phyloP scores from a whole-genome alignment of 2,329 filamentous ascomycete genomes.

The Xylariaceae sp. region DNA sequence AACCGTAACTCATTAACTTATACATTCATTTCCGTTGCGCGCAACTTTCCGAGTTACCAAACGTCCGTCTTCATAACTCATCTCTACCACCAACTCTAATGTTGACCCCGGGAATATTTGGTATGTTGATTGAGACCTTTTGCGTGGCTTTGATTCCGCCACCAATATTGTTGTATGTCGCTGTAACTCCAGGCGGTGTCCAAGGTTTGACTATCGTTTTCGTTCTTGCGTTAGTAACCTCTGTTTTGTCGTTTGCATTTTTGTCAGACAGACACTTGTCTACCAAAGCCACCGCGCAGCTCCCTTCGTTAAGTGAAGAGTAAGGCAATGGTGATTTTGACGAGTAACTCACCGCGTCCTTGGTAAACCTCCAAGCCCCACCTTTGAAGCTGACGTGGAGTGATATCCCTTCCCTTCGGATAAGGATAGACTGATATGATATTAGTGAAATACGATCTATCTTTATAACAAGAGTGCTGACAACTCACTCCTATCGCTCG shows the following conservation, averaged over 20 bases:
- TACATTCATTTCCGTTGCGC: too few species aligned
- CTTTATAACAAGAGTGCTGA: not conserved
- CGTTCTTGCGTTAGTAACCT: too few species aligned
- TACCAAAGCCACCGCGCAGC: too few species aligned
- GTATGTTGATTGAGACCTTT: not conserved
- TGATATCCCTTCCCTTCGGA: slow-evolving; percentile 31
- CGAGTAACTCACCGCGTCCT: slow-evolving; percentile 23
- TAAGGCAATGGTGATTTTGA: too few species aligned
- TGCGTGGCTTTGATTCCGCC: not conserved
- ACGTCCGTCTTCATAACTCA: not conserved
- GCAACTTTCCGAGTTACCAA: not conserved
- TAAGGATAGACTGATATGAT: slow-evolving; percentile 31
- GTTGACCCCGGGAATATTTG: not conserved
- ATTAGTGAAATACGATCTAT: not conserved
- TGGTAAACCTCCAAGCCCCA: slow-evolving; percentile 40
- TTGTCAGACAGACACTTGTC: too few species aligned
- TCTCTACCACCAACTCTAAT: not conserved
- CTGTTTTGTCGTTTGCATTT: too few species aligned
- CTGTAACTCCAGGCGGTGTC: slow-evolving; percentile 25
- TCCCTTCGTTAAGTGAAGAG: too few species aligned
- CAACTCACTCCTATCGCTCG: slow-evolving; percentile 25
- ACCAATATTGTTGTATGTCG: not conserved
- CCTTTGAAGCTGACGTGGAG: slow-evolving; percentile 28
- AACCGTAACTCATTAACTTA: too few species aligned
- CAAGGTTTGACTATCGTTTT: slow-evolving; percentile 27